Evolutionary conservation across 177 flowering plant genomes (phyloP).

Genomic region (Vitis hybrid): DNA sequence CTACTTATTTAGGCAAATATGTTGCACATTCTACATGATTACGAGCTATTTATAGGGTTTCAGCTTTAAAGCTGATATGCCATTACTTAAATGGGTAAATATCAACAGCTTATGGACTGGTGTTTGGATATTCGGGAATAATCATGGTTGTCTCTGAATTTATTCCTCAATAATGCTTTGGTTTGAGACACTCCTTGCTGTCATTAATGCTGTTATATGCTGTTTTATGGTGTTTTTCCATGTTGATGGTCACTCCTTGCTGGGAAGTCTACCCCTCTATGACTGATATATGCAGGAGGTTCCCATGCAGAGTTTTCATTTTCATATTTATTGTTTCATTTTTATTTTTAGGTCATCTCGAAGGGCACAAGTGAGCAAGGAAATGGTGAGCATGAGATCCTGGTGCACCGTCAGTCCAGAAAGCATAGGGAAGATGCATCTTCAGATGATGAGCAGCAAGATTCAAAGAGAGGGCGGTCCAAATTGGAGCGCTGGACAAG

Average conservation of each 20-base stretch:
- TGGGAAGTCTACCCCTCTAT: neutral
- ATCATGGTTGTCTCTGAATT: neutral
- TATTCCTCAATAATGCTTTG: neutral
- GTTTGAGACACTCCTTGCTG: neutral
- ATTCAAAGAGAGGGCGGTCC: slow-evolving; percentile 76
- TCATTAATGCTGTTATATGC: neutral
- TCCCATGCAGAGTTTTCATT: slow-evolving; percentile 8
- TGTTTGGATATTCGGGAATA: neutral
- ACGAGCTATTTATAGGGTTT: neutral
- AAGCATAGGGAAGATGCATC: slow-evolving; percentile 64
- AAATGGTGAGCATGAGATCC: slow-evolving; percentile 28
- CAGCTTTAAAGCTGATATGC: neutral
- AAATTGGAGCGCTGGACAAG: slow-evolving; percentile 93
- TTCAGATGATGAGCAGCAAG: slow-evolving; percentile 71
- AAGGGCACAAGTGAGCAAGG: slow-evolving; percentile 42
- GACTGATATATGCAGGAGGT: slow-evolving; percentile 4
- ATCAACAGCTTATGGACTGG: neutral
- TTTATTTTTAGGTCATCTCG: slow-evolving; percentile 3
- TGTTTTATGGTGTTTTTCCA: neutral
- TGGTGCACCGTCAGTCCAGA: slow-evolving; percentile 34
- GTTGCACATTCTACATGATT: neutral
- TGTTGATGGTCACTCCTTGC: neutral
- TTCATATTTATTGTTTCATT: neutral
- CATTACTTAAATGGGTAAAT: neutral
- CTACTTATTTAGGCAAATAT: neutral